Evolutionary conservation across 345 rosid genomes (phyloP).

Genomic region (Brassica napus): DNA sequence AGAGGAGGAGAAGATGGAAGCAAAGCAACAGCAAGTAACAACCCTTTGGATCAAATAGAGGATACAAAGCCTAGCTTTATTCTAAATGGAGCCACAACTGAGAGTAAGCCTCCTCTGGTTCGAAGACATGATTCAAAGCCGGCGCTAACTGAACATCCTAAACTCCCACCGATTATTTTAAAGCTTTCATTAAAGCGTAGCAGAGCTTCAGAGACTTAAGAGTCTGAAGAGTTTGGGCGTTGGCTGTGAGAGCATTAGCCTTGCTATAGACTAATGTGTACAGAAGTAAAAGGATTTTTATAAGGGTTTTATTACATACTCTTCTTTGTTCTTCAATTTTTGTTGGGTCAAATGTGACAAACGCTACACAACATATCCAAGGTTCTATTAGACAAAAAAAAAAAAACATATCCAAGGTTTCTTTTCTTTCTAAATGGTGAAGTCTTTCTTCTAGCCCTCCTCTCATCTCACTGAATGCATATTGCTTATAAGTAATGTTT

Average conservation of each 20-base stretch:
- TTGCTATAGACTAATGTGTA: slow-evolving; percentile 39
- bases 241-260: slow-evolving; percentile 7
- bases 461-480: neutral
- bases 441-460: neutral
- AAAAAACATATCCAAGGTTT: no score
- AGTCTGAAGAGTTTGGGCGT: neutral
- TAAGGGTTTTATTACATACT: neutral
- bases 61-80: slow-evolving; percentile 26
- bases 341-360: slow-evolving; percentile 6
- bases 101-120: slow-evolving; percentile 13
- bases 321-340: slow-evolving; percentile 5
- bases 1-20: slow-evolving; percentile 25
- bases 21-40: slow-evolving; percentile 26
- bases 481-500: neutral
- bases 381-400: no score
- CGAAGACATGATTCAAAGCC: slow-evolving; percentile 18
- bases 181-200: slow-evolving; percentile 34
- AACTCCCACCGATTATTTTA: slow-evolving; percentile 37
- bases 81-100: slow-evolving; percentile 26
- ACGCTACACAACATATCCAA: slow-evolving; percentile 7
- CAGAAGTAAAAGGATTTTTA: neutral
- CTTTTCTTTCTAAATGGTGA: neutral
- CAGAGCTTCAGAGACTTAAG: slow-evolving; percentile 21
- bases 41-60: slow-evolving; percentile 33
- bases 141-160: slow-evolving; percentile 18